Base-by-base conservation (phyloP, 768 basidiomycete genomes). In the Kwoniella pini region DNA sequence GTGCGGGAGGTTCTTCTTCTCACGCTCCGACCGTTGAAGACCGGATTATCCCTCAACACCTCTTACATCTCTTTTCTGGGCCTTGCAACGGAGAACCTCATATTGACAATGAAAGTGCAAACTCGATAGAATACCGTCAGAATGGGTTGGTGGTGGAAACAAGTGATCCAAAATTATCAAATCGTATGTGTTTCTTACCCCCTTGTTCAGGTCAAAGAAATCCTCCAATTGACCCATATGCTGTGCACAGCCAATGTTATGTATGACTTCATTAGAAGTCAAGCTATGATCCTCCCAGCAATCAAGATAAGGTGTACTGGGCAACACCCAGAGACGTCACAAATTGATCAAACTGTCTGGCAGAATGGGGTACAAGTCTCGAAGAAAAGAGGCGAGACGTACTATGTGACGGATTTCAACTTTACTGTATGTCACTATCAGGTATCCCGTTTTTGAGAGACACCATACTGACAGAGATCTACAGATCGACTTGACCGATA, bases 251-350 rank as follows among this genome's bases (percentile, higher is more conserved):
- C 87, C 44, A 87, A 87, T 68, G 85, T 86, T 0, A 81, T 90
- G 22, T 89, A 88, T 73, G 84, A 87, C 57, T 91, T 89, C 76
- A 79, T 91, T 17, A 82, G 88, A 22, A 81, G 81, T 3, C 84
- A 87, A 53, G 81, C 86, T 1, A 73, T 65, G 19, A 46, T 39
- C 7, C 60, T 55, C 0, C 69, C 74, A 3, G 48, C 49, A n/a
- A 22, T 73, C 48, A 60, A 62, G 45, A 27, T 73, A 15, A 54
- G 46, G 19, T 64, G 63, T 28, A 17, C 30, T 2, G 63, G 68
- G 44, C 45, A 13, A 4, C 88, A 90, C 71, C 75, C 81, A 1
- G 83, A 85, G 54, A 86, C 87, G 10, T 84, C 84, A 1, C 86
- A 85, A 67, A 82, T 87, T 33, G 88, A 88, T 2, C 79, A 77